Percentiles rank a stretch among this genome's conserved stretches.
Evolutionary conservation across 2,329 filamentous ascomycete species (phyloP).

Genomic region (Polychaeton citri): DNA sequence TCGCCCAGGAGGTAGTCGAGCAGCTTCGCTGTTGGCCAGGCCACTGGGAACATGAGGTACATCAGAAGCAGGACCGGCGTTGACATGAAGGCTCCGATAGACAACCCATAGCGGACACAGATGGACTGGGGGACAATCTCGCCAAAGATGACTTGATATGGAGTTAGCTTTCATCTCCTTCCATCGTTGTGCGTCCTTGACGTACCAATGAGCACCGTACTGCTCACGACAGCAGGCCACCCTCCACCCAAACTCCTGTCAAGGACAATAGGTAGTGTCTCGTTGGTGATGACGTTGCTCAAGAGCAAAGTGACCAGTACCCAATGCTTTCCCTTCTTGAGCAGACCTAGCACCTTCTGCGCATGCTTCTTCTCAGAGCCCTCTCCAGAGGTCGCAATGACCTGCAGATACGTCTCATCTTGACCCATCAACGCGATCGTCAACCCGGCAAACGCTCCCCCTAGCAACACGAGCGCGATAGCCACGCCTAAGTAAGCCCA

Average conservation of each 20-base stretch:
- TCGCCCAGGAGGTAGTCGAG: slow-evolving; percentile 87
- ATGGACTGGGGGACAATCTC: slow-evolving; percentile 93
- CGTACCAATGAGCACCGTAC: slow-evolving; percentile 85
- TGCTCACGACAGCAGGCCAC: slow-evolving; percentile 84
- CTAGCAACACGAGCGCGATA: slow-evolving; percentile 66
- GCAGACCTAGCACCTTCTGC: slow-evolving; percentile 60
- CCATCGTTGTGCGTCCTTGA: slow-evolving; percentile 3
- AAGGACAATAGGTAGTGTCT: slow-evolving; percentile 86
- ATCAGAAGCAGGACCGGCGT: slow-evolving; percentile 77
- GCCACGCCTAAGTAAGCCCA: slow-evolving; percentile 76
- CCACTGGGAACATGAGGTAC: slow-evolving; percentile 80
- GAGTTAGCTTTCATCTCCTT: slow-evolving; percentile 6
- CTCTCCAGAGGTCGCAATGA: slow-evolving; percentile 74
- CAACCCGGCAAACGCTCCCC: slow-evolving; percentile 86
- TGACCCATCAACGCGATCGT: slow-evolving; percentile 75
- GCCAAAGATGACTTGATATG: slow-evolving; percentile 73
- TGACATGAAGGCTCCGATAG: slow-evolving; percentile 88
- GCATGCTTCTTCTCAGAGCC: slow-evolving; percentile 81
- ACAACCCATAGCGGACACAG: slow-evolving; percentile 89
- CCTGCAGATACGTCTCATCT: slow-evolving; percentile 95
- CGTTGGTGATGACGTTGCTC: slow-evolving; percentile 96
- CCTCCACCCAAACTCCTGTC: slow-evolving; percentile 89
- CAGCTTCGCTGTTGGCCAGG: slow-evolving; percentile 90
- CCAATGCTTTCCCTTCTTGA: slow-evolving; percentile 93
- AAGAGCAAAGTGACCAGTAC: slow-evolving; percentile 86